Base-by-base conservation (phyloP, 2,329 filamentous ascomycete species). In the Ustulina deusta region DNA sequence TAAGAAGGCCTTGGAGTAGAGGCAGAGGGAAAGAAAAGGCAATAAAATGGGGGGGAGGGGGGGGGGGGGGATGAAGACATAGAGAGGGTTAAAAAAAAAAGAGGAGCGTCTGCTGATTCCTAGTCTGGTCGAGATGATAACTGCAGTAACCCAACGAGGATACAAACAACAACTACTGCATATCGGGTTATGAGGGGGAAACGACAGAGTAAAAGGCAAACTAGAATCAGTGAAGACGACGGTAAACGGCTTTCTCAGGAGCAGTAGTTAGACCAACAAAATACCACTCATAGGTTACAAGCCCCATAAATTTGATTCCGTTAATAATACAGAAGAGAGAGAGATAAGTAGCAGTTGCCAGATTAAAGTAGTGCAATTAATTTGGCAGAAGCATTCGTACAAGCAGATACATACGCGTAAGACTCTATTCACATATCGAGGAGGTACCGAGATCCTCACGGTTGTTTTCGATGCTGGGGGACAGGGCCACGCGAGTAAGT, bases 1-100 rank as follows among this genome's bases (percentile, higher is more conserved):
- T 66, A 90, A 93, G 81, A 91, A 95, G 87, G 88, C 87, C 64
- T 83, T 91, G 74, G 79, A 88, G 81, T 89, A 86, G 27, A 78
- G n/a, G 48, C 4, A 27, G 20, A 10, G 29, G 15, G 29, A 38
- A 42, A 46, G 17, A 17, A 40, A n/a, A n/a, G n/a, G n/a, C n/a
- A n/a, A n/a, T n/a, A n/a, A n/a, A n/a, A n/a, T n/a, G n/a, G n/a
- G n/a, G n/a, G n/a, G n/a, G n/a, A n/a, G n/a, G n/a, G n/a, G n/a
- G n/a, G n/a, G n/a, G n/a, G 22, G 17, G 9, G 11, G 13, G 29
- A 44, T 22, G 22, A 34, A 25, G 25, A 29, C 17, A 52, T 27
- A 25, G 38, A 48, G 11, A 15, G 15, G 36, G 10, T n/a, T 22
- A 51, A 20, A 51, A 2, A 4, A 17, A 17, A n/a, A 27, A 49